These are phyloP conservation scores for Penicillium crystallinum DNA, from an alignment of 495 filamentous ascomycete species.

Conservation along the genomic window DNA sequence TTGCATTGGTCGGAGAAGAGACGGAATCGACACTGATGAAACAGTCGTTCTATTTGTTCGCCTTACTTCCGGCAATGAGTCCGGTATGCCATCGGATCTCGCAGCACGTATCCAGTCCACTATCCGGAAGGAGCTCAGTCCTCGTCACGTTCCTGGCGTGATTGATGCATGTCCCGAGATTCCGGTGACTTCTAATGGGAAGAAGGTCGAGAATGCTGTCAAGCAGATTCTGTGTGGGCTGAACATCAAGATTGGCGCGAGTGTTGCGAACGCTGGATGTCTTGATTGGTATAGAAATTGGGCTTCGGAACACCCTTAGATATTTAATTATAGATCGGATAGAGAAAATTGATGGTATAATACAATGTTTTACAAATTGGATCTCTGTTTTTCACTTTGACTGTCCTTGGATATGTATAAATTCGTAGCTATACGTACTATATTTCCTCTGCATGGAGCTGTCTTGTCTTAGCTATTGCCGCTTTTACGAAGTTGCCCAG, in stretches of 20 bases:
- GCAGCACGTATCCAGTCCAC: slow-evolving; percentile 53
- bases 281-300: slow-evolving; percentile 80
- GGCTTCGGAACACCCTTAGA: slow-evolving; percentile 44
- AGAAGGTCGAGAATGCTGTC: slow-evolving; percentile 90
- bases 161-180: slow-evolving; percentile 76
- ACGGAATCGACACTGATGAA: slow-evolving; percentile 68
- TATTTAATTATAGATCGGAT: neutral
- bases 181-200: slow-evolving; percentile 84
- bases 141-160: slow-evolving; percentile 79
- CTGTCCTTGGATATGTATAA: neutral
- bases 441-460: slow-evolving; percentile 13
- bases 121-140: slow-evolving; percentile 70
- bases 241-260: slow-evolving; percentile 77
- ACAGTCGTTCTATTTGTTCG: slow-evolving; percentile 81
- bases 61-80: slow-evolving; percentile 42
- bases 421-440: neutral
- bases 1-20: slow-evolving; percentile 72
- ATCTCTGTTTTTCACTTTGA: too few species aligned
- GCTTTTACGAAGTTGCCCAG: slow-evolving; percentile 28
- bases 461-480: slow-evolving; percentile 18
- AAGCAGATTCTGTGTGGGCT: slow-evolving; percentile 91
- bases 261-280: slow-evolving; percentile 78
- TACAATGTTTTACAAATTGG: too few species aligned
- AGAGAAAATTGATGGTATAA: neutral
- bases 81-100: slow-evolving; percentile 38